Evolutionary conservation across 2,329 filamentous ascomycete genomes (phyloP), one percentile per base, ranked within the genome.

Genomic region (Plectosphaerella plurivora): DNA sequence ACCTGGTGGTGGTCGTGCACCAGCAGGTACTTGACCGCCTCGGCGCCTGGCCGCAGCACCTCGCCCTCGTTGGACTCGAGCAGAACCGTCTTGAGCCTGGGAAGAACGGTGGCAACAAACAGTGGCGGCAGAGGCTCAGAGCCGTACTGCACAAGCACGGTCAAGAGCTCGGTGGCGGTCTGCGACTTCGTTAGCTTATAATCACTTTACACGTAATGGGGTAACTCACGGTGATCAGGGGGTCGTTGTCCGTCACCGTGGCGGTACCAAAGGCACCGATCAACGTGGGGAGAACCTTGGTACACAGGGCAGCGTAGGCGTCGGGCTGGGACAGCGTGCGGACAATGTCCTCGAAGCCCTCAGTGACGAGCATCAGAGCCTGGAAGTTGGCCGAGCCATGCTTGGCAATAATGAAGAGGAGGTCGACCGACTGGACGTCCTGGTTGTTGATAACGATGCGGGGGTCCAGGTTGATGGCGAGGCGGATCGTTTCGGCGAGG

Each of bases 341-440:
- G 6, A 92, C 88, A 52, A 97, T 86, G 44, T 94, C 90, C 67
- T 97, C 93, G 63, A 99, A 96, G 0, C 90, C 86, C 69, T 99
- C 94, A 36, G 84, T 88, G 22, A 97, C 88, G 49, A 97, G 76
- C 73, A 92, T 87, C 1, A 87, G 91, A 46, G 97, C 82, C 67
- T 97, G 92, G 73, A 95, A 96, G 71, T 96, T 97, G 55, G 82
- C 84, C 0, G 93, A 89, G 25, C 91, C 91, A 64, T 92, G 86
- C 67, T 91, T 94, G 20, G 91, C 93, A 55, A 97, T 83, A 50
- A 88, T 83, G 72, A 99, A 97, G 9, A 99, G 81, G 14, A 92
- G 75, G 61, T 94, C 88, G 6, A 96, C 75, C 20, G 93, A 90
- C 52, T 86, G 82, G 45, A 87, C 82, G 12, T 88, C 85, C 14